phyloP scores from a whole-genome alignment of 2,329 filamentous ascomycete genomes.

The Coleophoma eucalyptorum region DNA sequence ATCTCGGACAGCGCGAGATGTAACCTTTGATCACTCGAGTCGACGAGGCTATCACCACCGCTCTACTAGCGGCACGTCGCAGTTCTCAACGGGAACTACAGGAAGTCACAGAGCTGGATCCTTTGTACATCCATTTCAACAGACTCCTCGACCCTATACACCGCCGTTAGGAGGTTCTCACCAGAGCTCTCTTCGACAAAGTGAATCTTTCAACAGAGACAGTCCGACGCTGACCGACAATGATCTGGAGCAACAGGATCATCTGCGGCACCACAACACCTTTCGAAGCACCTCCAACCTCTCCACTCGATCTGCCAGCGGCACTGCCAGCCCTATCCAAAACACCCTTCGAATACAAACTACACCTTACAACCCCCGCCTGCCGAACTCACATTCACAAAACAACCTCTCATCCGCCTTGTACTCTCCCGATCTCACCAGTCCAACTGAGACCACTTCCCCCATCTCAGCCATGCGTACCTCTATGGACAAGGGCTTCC shows the following conservation, averaged over 20 bases:
- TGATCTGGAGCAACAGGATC: constrained; percentile 16
- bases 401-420: constrained; percentile 16
- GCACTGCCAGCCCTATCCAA: constrained; percentile 11
- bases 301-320: constrained; percentile 11
- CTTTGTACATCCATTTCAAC: constrained; percentile 63
- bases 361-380: constrained; percentile 20
- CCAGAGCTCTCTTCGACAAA: constrained; percentile 47
- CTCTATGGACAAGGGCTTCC: constrained; percentile 56
- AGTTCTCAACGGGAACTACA: constrained; percentile 51
- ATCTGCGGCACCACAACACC: constrained; percentile 9
- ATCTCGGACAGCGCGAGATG: constrained; percentile 23
- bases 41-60: constrained; percentile 42
- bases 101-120: constrained; percentile 38
- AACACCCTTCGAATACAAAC: constrained; percentile 22
- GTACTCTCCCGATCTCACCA: constrained; percentile 17
- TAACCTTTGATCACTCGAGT: constrained; percentile 13
- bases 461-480: constrained; percentile 51
- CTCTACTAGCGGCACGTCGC: constrained; percentile 51
- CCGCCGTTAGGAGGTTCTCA: constrained; percentile 49
- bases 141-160: constrained; percentile 57
- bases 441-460: constrained; percentile 21
- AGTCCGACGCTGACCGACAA: constrained; percentile 25
- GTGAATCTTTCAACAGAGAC: constrained; percentile 42
- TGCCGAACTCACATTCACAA: constrained; percentile 21
- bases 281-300: constrained; percentile 22